phyloP scores from a whole-genome alignment of 176 grass and related monocot species.

The Cenchrus fungigraminus region DNA sequence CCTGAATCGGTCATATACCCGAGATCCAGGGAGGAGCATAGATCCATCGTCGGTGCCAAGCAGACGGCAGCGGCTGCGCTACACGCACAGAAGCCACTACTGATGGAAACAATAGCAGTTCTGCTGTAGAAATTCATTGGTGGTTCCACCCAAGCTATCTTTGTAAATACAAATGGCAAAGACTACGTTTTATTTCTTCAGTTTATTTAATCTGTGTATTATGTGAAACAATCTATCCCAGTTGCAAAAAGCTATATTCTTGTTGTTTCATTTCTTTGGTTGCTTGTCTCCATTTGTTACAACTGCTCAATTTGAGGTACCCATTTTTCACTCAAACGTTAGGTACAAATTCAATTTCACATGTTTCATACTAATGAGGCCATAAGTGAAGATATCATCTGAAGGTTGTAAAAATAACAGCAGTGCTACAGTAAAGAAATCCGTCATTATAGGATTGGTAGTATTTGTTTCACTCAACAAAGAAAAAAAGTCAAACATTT shows the following conservation, averaged over 20 bases:
- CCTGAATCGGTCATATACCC: constrained; percentile 25
- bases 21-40: constrained; percentile 28
- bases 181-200: constrained; percentile 2
- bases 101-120: not conserved
- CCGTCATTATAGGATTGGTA: not conserved
- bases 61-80: constrained; percentile 51
- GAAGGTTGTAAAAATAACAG: too few species aligned
- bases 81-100: constrained; percentile 45
- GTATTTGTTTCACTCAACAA: not conserved
- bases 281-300: not conserved
- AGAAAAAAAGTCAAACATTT: not conserved
- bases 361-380: too few species aligned
- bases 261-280: not conserved
- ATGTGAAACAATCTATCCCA: constrained; percentile 28
- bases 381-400: too few species aligned
- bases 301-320: not conserved
- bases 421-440: too few species aligned
- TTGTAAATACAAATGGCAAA: constrained; percentile 40
- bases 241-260: constrained; percentile 14
- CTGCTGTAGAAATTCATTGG: constrained; percentile 36
- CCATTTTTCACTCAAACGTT: too few species aligned
- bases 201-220: constrained; percentile 28
- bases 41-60: constrained; percentile 31
- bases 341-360: too few species aligned
- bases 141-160: constrained; percentile 27